A percentile compares a stretch with the other conserved stretches of the same genome.
Evolutionary conservation across 345 rosid genomes (phyloP).

Genomic region (Populus nigra): DNA sequence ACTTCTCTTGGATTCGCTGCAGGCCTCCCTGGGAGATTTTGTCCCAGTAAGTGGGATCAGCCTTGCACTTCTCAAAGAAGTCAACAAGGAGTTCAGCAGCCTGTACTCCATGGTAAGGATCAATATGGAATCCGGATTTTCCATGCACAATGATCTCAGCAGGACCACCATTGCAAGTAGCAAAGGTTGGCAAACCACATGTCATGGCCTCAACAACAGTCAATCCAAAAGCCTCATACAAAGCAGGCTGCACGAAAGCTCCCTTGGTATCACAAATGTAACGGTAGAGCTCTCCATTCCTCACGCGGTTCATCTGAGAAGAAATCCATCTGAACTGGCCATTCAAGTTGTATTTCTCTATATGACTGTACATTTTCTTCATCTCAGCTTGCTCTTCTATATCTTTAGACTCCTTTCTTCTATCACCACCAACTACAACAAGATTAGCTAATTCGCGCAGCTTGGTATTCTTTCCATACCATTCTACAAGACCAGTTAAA

Average conservation of each 20-base stretch:
- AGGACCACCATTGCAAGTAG: conserved; percentile 90
- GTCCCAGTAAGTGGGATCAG: conserved; percentile 69
- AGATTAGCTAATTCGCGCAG: conserved; percentile 75
- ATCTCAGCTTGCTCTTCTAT: conserved; percentile 89
- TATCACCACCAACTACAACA: conserved; percentile 88
- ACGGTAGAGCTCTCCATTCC: conserved; percentile 80
- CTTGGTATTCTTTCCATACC: conserved; percentile 78
- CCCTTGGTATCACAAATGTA: conserved; percentile 77
- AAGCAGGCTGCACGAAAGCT: conserved; percentile 86
- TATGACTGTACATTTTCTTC: conserved; percentile 71
- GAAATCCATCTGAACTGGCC: conserved; percentile 91
- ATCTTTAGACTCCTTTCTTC: conserved; percentile 89
- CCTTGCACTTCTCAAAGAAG: conserved; percentile 69
- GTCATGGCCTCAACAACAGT: conserved; percentile 93
- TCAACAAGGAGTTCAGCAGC: conserved; percentile 65
- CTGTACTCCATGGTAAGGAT: conserved; percentile 88
- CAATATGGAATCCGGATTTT: conserved; percentile 80
- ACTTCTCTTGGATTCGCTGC: conserved; percentile 86
- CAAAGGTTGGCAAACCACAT: conserved; percentile 81
- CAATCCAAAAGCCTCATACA: conserved; percentile 82
- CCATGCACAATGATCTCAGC: conserved; percentile 93
- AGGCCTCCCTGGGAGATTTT: conserved; percentile 71
- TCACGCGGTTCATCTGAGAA: conserved; percentile 82
- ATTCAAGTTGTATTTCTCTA: conserved; percentile 62
- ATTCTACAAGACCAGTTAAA: conserved; percentile 78